A percentile compares a stretch with the other conserved stretches of the same genome.
These are phyloP conservation scores for Lipomyces sp. DNA, from an alignment of 805 yeast species.

Conservation along the genomic window DNA sequence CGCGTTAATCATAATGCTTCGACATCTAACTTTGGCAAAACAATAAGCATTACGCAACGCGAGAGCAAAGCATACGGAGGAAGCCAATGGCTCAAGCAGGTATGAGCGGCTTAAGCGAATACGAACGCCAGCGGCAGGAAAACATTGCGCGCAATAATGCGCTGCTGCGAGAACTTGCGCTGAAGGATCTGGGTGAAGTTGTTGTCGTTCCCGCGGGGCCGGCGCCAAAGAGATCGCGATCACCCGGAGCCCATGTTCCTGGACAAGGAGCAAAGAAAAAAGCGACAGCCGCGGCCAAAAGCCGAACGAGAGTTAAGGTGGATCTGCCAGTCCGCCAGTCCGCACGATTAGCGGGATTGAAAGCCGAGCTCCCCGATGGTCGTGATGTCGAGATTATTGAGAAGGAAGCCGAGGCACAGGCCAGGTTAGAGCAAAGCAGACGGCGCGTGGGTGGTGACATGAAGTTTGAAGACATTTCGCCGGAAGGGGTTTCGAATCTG, in stretches of 20 bases:
- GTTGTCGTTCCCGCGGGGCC: neutral
- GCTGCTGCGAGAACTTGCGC: constrained; percentile 65
- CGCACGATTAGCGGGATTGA: constrained; percentile 70
- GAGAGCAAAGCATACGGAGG: no score
- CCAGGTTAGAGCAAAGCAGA: constrained; percentile 42
- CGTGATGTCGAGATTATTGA: constrained; percentile 38
- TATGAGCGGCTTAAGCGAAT: no score
- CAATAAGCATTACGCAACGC: no score
- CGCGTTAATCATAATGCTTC: no score
- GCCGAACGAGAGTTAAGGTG: neutral
- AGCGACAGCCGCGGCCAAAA: neutral
- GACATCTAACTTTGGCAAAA: no score
- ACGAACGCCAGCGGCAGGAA: constrained; percentile 67
- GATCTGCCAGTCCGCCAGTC: constrained; percentile 68
- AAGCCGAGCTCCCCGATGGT: constrained; percentile 49
- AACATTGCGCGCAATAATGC: constrained; percentile 82
- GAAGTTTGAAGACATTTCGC: constrained; percentile 53
- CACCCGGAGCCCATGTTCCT: constrained; percentile 8
- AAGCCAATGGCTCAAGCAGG: no score
- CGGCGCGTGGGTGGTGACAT: constrained; percentile 64
- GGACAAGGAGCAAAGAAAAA: constrained; percentile 33
- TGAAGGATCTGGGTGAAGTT: constrained; percentile 55
- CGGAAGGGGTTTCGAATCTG: constrained; percentile 8
- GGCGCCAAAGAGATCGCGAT: neutral
- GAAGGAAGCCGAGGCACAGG: constrained; percentile 32